Base-by-base conservation (phyloP, 2,329 filamentous ascomycete genomes). In the Sclerotinia subarctica region DNA sequence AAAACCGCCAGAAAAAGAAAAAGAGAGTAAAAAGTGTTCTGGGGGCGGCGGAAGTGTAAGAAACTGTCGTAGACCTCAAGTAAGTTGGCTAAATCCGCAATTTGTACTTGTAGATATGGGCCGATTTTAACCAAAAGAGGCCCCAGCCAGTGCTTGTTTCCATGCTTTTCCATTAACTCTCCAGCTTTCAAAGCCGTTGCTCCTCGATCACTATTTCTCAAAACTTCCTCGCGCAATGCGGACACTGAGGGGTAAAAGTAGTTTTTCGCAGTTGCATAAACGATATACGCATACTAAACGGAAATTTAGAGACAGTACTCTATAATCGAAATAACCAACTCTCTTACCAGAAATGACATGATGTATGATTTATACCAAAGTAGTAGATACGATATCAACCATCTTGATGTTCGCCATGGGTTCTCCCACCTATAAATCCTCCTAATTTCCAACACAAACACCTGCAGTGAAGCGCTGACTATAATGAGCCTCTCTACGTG, bases 401-500 rank as follows among this genome's bases (percentile, higher is more conserved):
- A 79, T 66, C 75, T 77, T 1, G 65, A 59, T 1, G 78, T 80
- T 29, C 76, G 73, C 3, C 66, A 17, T 2, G 72, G 76, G 17
- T 75, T 59, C 42, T 80, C 77, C 79, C 78, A 80, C 2, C 75
- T 74, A 64, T 80, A 81, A 0, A 80, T 71, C 24, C 74, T 72
- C 11, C 78, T 72, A 0, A 76, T 72, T 1, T 76, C 76, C 72
- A 78, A 78, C 64, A 78, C 69, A 21, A 78, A 70, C 35, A 76
- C 74, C 60, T 80, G 78, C 10, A 79, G 68, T 0, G 78, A 78
- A 6, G 78, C 76, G 7, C 78, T 78, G 2, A 79, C 76, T 35
- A 79, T 74, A 10, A 80, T 73, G 1, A 80, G 65, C n/a, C 78
- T 74, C 67, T 80, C 78, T 47, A 79, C 62, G 58, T 60, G 73